These are phyloP conservation scores for Achlya hypogyna DNA, from an alignment of 352 stramenopile genomes.

Conservation along the genomic window DNA sequence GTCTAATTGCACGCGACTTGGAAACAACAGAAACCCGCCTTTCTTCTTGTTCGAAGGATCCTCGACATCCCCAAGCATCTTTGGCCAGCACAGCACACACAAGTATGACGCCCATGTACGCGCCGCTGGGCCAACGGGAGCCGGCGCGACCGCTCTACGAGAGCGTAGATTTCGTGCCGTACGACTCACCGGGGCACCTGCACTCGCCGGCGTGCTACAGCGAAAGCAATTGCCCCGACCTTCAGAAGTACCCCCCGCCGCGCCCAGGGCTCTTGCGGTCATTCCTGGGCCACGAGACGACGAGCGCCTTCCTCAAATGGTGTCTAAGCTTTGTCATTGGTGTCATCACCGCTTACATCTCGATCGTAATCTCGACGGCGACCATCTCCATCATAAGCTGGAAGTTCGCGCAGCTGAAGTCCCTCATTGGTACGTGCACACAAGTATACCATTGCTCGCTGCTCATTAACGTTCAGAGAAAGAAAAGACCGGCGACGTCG, in stretches of 20 bases:
- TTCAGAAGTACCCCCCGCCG: background rate
- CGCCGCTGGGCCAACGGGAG: background rate
- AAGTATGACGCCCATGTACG: background rate
- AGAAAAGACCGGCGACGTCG: background rate
- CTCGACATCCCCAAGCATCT: background rate
- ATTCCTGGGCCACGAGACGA: background rate
- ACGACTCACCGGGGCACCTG: background rate
- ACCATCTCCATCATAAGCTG: background rate
- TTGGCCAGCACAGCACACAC: background rate
- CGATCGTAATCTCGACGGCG: background rate
- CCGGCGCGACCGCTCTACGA: background rate
- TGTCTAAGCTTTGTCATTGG: conserved; percentile 14
- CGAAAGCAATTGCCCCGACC: background rate
- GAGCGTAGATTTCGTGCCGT: conserved; percentile 16
- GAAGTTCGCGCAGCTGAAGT: conserved; percentile 5
- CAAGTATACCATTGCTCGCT: background rate
- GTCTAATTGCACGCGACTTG: background rate
- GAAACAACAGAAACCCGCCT: background rate
- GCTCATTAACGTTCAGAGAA: background rate
- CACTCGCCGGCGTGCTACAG: background rate
- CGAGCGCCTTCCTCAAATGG: conserved; percentile 12
- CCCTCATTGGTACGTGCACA: conserved; percentile 1
- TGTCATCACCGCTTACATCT: conserved; percentile 4
- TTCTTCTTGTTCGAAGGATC: background rate
- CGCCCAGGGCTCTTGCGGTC: background rate